These are phyloP conservation scores for Eucalyptus pumila DNA, from an alignment of 345 rosid species.

Conservation along the genomic window DNA sequence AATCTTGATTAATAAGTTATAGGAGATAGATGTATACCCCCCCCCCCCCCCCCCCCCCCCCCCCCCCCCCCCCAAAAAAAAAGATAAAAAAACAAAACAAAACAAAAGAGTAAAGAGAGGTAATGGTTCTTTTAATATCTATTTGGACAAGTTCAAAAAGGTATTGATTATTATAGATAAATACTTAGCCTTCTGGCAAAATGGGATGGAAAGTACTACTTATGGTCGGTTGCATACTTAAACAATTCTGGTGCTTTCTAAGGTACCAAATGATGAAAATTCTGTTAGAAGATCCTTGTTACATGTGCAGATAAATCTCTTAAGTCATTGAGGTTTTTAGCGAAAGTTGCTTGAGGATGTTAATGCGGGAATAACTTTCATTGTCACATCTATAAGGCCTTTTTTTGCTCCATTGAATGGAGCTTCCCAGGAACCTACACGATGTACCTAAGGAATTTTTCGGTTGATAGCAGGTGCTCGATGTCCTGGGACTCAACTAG, in stretches of 20 bases:
- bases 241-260: background rate
- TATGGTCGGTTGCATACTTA: background rate
- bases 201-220: background rate
- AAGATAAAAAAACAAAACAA: fast-evolving
- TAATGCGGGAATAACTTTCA: background rate
- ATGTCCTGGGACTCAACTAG: background rate
- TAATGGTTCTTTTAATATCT: background rate
- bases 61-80: too few species aligned
- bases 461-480: background rate
- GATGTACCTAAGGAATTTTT: background rate
- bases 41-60: too few species aligned
- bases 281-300: background rate
- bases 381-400: background rate
- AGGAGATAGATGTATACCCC: background rate
- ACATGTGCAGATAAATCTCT: background rate
- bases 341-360: background rate
- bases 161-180: background rate
- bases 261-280: background rate
- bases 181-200: background rate
- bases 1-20: background rate
- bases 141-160: background rate
- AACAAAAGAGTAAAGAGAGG: background rate
- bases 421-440: background rate
- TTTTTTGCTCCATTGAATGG: background rate
- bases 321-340: background rate